Evolutionary conservation across 83 land plant genomes (phyloP), one percentile per base, ranked within the genome.

Genomic region (Diphasiastrum complanatum): DNA sequence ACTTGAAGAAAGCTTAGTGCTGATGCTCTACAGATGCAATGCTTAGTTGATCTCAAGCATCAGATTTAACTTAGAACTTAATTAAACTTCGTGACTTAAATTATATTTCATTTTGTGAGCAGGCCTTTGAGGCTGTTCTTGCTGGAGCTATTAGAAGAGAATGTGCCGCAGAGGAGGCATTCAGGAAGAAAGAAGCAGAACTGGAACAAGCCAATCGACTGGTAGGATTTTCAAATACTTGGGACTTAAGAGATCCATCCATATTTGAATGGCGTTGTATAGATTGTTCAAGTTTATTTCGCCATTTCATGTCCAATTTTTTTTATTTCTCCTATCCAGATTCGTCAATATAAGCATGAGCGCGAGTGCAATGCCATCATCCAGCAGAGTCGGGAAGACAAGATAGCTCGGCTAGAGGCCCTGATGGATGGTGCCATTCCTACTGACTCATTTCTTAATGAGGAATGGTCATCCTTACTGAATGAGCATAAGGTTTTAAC

Each of bases 401-500:
- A 89, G 40, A 85, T 89, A 61, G 58, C 56, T 48, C 84, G 95
- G 33, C 81, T 89, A 34, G 95, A 89, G 68, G 72, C 76, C 66
- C 86, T 89, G 3, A 89, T 89, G 90, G 89, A 78, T 78, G 89
- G 86, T 52, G 69, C 81, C 25, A 47, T 89, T 10, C 85, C 89
- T 0, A 61, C 81, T 47, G 89, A 89, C 31, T 78, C 71, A 16
- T 89, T 78, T 64, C 71, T 89, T 62, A 71, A 72, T 20, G 85
- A 85, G 48, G 95, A 89, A 45, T 74, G 87, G 45, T 6, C 78
- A n/a, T 67, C 85, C 27, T 74, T 85, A 14, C 58, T 58, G 26
- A 73, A 82, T 59, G 95, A 89, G 47, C 86, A 85, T 63, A 73
- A 85, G 86, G 91, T 90, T n/a, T n/a, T n/a, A n/a, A n/a, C n/a